Evolutionary conservation across 108 stramenopile genomes (phyloP).

Genomic region (Bacterosira constricta): DNA sequence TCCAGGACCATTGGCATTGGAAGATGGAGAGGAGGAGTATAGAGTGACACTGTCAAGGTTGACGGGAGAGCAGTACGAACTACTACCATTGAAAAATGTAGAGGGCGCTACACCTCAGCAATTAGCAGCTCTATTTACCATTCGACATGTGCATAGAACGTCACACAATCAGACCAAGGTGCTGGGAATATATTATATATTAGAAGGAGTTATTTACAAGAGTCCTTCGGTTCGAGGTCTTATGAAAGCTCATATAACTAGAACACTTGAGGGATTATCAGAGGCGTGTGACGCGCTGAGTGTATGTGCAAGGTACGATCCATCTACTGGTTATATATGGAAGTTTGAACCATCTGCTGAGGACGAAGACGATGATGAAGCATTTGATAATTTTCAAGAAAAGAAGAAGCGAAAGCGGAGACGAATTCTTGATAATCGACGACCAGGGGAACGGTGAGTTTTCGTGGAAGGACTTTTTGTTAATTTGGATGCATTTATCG

Average conservation of each 20-base stretch:
- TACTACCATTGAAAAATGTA: conserved; percentile 64
- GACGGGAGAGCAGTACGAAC: conserved; percentile 87
- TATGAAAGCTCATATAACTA: conserved; percentile 81
- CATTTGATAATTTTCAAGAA: conserved; percentile 58
- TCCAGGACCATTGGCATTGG: conserved; percentile 64
- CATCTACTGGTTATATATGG: conserved; percentile 81
- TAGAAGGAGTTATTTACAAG: conserved; percentile 88
- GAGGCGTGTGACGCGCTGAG: conserved; percentile 77
- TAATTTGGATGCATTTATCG: background rate
- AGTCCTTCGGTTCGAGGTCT: conserved; percentile 72
- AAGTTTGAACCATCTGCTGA: conserved; percentile 60
- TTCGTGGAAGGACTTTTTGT: background rate
- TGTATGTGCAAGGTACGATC: conserved; percentile 76
- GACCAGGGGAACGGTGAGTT: conserved; percentile 63
- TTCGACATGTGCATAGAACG: conserved; percentile 77
- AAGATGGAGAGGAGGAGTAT: conserved; percentile 84
- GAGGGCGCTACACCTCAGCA: conserved; percentile 51
- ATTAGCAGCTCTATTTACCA: conserved; percentile 76
- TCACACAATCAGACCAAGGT: conserved; percentile 61
- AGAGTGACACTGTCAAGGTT: conserved; percentile 48
- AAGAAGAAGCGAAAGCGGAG: conserved; percentile 61
- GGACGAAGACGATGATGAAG: conserved; percentile 49
- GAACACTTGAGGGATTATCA: conserved; percentile 67
- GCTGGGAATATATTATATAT: conserved; percentile 86
- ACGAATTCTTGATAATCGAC: conserved; percentile 73